Evolutionary conservation across 75 land plant genomes (phyloP).

Genomic region (Sequoia sempervirens): DNA sequence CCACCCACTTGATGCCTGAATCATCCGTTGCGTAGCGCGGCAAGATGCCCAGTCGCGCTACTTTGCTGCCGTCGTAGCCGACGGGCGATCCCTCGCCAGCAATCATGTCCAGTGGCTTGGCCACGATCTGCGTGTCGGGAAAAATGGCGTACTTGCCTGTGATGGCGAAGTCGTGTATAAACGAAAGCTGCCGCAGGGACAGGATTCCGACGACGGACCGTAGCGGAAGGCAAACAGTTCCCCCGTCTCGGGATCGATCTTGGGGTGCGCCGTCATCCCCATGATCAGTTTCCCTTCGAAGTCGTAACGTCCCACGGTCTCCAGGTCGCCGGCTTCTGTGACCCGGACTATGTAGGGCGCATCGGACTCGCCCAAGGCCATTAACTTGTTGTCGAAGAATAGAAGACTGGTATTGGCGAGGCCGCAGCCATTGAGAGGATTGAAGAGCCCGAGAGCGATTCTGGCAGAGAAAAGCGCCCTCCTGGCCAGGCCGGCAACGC

Average conservation of each 20-base stretch:
- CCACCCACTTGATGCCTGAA: constrained; percentile 54
- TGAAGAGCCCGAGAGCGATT: constrained; percentile 33
- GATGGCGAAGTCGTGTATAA: constrained; percentile 67
- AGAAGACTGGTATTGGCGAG: constrained; percentile 63
- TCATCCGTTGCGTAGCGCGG: constrained; percentile 47
- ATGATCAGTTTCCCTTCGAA: constrained; percentile 36
- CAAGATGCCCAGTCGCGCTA: constrained; percentile 57
- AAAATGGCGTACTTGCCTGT: constrained; percentile 49
- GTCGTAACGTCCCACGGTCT: constrained; percentile 48
- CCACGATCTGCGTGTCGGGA: constrained; percentile 47
- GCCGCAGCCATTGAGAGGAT: constrained; percentile 43
- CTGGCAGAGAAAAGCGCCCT: constrained; percentile 29
- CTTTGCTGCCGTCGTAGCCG: constrained; percentile 37
- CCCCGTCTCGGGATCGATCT: constrained; percentile 50
- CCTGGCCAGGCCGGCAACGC: constrained; percentile 45
- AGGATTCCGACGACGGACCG: constrained; percentile 38
- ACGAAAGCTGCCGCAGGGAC: constrained; percentile 31
- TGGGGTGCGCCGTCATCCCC: constrained; percentile 83
- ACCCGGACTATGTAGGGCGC: constrained; percentile 35
- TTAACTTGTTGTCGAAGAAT: constrained; percentile 37
- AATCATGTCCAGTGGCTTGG: constrained; percentile 38
- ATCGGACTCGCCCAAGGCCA: constrained; percentile 71
- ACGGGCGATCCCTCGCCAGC: constrained; percentile 36
- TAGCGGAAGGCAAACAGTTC: constrained; percentile 59
- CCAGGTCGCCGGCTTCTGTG: constrained; percentile 38